These are phyloP conservation scores for Exophiala sp. DNA, from an alignment of 2,329 filamentous ascomycete genomes.

Conservation along the genomic window DNA sequence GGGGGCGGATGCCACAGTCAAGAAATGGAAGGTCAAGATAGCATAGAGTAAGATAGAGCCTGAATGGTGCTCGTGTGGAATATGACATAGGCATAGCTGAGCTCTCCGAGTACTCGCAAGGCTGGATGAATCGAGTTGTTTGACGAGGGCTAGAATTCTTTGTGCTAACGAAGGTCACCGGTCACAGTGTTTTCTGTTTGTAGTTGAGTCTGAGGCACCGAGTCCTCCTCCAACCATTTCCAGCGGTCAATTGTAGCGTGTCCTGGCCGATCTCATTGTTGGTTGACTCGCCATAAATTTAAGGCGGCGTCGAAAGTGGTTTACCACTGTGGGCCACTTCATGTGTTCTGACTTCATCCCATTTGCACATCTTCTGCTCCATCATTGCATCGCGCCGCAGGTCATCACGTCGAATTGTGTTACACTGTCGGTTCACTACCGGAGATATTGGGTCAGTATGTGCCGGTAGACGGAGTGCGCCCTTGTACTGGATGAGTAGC, in stretches of 20 bases:
- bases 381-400: neutral
- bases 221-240: no score
- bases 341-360: neutral
- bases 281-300: neutral
- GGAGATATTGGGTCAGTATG: constrained; percentile 1
- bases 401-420: neutral
- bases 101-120: no score
- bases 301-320: neutral
- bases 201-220: no score
- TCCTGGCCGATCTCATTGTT: no score
- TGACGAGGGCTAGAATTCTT: no score
- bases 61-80: neutral
- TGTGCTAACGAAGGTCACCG: no score
- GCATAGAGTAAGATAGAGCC: constrained; percentile 33
- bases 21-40: constrained; percentile 66
- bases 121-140: no score
- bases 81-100: no score
- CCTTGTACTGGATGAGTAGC: constrained; percentile 6
- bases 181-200: no score
- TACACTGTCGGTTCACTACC: no score
- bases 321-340: neutral
- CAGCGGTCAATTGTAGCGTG: no score
- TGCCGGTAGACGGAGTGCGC: neutral
- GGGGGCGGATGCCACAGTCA: constrained; percentile 83
- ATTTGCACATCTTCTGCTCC: neutral